Percentiles rank a stretch among this genome's conserved stretches.
phyloP scores from a whole-genome alignment of 805 yeast species.

The Kodamaea fukazawae region DNA sequence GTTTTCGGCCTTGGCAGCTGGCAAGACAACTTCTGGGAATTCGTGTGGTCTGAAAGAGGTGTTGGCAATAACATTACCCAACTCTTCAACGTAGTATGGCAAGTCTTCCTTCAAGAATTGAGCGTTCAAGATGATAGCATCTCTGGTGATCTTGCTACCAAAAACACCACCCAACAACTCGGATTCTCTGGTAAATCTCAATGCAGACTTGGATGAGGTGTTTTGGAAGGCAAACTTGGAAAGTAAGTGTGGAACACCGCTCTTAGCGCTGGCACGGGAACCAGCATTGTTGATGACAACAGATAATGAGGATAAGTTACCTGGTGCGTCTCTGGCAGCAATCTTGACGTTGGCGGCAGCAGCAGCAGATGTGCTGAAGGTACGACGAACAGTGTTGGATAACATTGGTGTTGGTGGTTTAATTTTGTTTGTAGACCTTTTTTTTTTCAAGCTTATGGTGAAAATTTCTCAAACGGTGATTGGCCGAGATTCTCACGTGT shows the following conservation, averaged over 20 bases:
- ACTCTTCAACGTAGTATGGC: slow-evolving; percentile 86
- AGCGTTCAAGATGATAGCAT: slow-evolving; percentile 75
- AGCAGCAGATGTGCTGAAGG: slow-evolving; percentile 40
- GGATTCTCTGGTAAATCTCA: slow-evolving; percentile 90
- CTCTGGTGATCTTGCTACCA: slow-evolving; percentile 72
- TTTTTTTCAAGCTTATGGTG: slow-evolving; percentile 7
- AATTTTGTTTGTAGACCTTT: neutral
- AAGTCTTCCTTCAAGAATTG: slow-evolving; percentile 82
- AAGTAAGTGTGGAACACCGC: slow-evolving; percentile 85
- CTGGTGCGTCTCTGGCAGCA: slow-evolving; percentile 54
- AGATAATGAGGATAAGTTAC: slow-evolving; percentile 70
- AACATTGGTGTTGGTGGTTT: slow-evolving; percentile 26
- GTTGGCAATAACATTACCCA: slow-evolving; percentile 69
- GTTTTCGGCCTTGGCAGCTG: slow-evolving; percentile 68
- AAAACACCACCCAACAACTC: slow-evolving; percentile 89
- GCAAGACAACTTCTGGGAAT: slow-evolving; percentile 75
- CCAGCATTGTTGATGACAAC: slow-evolving; percentile 83
- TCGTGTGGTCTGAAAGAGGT: slow-evolving; percentile 83
- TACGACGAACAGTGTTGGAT: slow-evolving; percentile 42
- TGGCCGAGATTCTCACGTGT: slow-evolving; percentile 2
- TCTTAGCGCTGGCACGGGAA: slow-evolving; percentile 58
- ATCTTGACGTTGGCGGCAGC: slow-evolving; percentile 39
- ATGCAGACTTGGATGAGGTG: slow-evolving; percentile 79
- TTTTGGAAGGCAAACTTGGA: slow-evolving; percentile 81
- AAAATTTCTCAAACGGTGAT: slow-evolving; percentile 5